Conservation (phyloP, 371 early-diverging fungal species). For the Mortierella sp. region DNA sequence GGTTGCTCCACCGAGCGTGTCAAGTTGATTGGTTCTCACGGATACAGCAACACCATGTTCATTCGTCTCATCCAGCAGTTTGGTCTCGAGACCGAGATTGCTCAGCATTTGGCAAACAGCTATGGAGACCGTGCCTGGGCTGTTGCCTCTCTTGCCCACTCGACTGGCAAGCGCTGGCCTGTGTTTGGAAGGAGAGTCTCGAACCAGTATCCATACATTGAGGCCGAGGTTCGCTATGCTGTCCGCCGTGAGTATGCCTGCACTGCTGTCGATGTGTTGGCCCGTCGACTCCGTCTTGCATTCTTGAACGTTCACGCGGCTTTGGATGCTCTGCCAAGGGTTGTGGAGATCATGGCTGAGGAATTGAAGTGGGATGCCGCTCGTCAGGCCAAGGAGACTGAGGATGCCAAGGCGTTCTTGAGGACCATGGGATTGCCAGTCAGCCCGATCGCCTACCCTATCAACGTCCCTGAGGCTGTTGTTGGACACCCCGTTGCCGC, state of each 20-base stretch:
- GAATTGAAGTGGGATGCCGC: slow-evolving; percentile 87
- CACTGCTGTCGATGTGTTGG: slow-evolving; percentile 95
- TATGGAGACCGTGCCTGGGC: slow-evolving; percentile 98
- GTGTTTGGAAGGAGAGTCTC: slow-evolving; percentile 85
- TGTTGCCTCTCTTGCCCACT: slow-evolving; percentile 85
- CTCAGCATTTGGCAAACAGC: slow-evolving; percentile 90
- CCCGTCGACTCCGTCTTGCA: slow-evolving; percentile 94
- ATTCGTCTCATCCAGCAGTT: slow-evolving; percentile 93
- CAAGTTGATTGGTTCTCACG: slow-evolving; percentile 90
- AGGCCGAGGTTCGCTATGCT: slow-evolving; percentile 97
- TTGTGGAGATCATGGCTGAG: slow-evolving; percentile 94
- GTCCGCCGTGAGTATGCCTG: slow-evolving; percentile 95
- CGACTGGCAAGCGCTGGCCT: slow-evolving; percentile 83
- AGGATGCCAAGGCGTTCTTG: slow-evolving; percentile 83
- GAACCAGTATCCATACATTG: slow-evolving; percentile 93
- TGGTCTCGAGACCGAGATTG: slow-evolving; percentile 94
- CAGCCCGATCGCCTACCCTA: slow-evolving; percentile 54
- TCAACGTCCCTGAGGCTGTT: slow-evolving; percentile 28
- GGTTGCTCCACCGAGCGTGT: slow-evolving; percentile 83
- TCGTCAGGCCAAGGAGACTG: slow-evolving; percentile 77
- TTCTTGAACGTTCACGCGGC: slow-evolving; percentile 97
- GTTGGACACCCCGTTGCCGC: slow-evolving; percentile 15
- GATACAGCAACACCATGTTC: slow-evolving; percentile 90
- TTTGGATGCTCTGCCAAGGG: slow-evolving; percentile 84
- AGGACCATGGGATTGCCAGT: slow-evolving; percentile 90